Evolutionary conservation across 2,329 filamentous ascomycete genomes (phyloP), one percentile per base, ranked within the genome.

Genomic region (Aspergillus unguis): DNA sequence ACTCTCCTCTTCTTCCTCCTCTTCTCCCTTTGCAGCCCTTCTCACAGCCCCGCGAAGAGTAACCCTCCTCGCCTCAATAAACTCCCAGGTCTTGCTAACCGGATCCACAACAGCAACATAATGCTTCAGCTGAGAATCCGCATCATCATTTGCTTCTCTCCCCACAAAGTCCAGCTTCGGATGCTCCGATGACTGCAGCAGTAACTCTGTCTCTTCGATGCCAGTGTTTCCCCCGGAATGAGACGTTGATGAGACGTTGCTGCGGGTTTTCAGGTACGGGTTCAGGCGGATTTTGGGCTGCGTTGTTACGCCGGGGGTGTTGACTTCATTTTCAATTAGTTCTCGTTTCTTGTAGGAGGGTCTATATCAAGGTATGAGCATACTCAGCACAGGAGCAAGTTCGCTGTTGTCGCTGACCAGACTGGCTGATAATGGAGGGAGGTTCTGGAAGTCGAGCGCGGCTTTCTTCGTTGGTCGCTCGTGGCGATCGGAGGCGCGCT

Each of bases 61-160:
- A 48, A 85, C 67, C 62, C 79, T 77, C 52, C 79, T 79, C 25
- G 77, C 77, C 66, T 81, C 67, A 7, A 80, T 71, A 42, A 86
- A 66, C 57, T 83, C 75, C 56, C 85, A 73, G 40, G 75, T 76
- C 50, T 75, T 75, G 4, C 74, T 75, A 27, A 72, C 67, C 0
- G 81, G 80, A 56, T 86, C 81, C 59, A 78, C 83, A 40, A 86
- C 72, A 47, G 80, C 83, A 54, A 85, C 67, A 59, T 85, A 86
- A 69, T 86, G 82, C 58, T 80, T 80, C 52, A 82, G 66, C 54
- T 78, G 70, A 29, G 75, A 76, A 52, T 83, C 77, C 45, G 77
- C 72, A 37, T 75, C 71, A 50, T 80, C 77, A 53, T 77, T 75
- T 28, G 71, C 71, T 60, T 77, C 75, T 33, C 72, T 73, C 25